Evolutionary conservation across 2,329 filamentous ascomycete species (phyloP).

Genomic region (Huntiella savannae): DNA sequence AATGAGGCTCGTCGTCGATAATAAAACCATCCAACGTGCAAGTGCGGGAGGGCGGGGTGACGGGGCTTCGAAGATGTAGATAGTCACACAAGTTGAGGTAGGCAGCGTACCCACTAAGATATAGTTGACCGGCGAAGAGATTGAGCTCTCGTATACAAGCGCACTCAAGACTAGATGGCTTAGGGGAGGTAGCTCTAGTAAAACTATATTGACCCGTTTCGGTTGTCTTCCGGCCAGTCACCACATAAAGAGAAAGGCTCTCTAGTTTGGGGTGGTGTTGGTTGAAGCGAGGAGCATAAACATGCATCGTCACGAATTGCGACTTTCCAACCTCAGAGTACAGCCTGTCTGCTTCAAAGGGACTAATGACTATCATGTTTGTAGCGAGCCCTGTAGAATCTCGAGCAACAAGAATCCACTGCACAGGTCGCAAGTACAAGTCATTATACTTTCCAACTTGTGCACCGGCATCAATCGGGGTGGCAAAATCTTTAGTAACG

Average conservation of each 20-base stretch:
- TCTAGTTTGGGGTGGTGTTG: conserved; percentile 24
- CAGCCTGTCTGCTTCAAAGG: conserved; percentile 38
- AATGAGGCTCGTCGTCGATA: conserved; percentile 9
- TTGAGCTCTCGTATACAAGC: conserved; percentile 32
- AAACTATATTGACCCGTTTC: too few species aligned
- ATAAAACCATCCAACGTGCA: conserved; percentile 21
- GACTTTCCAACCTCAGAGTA: conserved; percentile 21
- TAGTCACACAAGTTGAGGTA: conserved; percentile 33
- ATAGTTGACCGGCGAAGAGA: conserved; percentile 49
- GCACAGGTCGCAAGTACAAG: conserved; percentile 30
- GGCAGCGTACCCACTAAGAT: conserved; percentile 33
- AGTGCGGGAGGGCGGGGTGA: conserved; percentile 11
- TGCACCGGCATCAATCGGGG: neutral
- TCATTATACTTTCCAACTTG: conserved; percentile 17
- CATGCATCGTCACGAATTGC: conserved; percentile 23
- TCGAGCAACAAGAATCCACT: conserved; percentile 28
- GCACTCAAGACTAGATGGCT: neutral
- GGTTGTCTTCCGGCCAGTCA: conserved; percentile 15
- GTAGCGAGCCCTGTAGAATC: neutral
- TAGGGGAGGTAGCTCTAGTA: too few species aligned
- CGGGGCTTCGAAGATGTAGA: conserved; percentile 27
- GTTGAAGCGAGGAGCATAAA: conserved; percentile 30
- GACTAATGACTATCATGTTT: conserved; percentile 35
- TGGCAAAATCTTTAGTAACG: conserved; percentile 32
- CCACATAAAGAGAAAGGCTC: conserved; percentile 24